phyloP scores from a whole-genome alignment of 768 basidiomycete genomes.

The Candolleomyces eurysporus region DNA sequence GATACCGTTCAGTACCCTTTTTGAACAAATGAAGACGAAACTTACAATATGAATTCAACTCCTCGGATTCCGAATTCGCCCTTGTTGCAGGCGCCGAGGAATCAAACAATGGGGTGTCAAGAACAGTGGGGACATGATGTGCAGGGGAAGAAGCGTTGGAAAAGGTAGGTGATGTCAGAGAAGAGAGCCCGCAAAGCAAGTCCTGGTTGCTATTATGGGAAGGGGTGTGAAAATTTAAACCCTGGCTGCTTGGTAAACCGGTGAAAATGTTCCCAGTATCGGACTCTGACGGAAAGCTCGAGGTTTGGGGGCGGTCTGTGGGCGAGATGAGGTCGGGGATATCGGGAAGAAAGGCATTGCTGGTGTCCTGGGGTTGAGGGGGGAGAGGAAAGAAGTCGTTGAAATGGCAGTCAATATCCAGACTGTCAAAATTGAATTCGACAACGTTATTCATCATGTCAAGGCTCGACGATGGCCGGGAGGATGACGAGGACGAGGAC shows the following conservation, averaged over 20 bases:
- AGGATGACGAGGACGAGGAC: conserved; percentile 35
- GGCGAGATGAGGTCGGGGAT: conserved; percentile 29
- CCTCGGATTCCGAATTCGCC: conserved; percentile 37
- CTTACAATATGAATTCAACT: conserved; percentile 59
- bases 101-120: conserved; percentile 16
- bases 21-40: neutral
- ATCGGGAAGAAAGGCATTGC: conserved; percentile 16
- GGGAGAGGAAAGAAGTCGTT: conserved; percentile 28
- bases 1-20: too few relatives aligned
- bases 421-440: conserved; percentile 20
- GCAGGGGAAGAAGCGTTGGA: neutral
- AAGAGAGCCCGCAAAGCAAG: conserved; percentile 15
- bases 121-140: neutral
- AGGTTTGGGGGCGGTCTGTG: conserved; percentile 18
- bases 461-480: conserved; percentile 39
- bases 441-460: conserved; percentile 27
- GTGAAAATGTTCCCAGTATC: conserved; percentile 34
- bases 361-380: neutral
- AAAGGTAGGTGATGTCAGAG: conserved; percentile 1
- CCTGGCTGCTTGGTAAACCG: conserved; percentile 26
- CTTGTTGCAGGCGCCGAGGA: conserved; percentile 28
- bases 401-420: conserved; percentile 31
- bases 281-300: conserved; percentile 32
- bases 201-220: conserved; percentile 16
- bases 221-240: conserved; percentile 14